Percentiles rank a stretch among this genome's conserved stretches.
Evolutionary conservation across 1,284 basidiomycete genomes (phyloP).

Genomic region (Moniliophthora roreri): DNA sequence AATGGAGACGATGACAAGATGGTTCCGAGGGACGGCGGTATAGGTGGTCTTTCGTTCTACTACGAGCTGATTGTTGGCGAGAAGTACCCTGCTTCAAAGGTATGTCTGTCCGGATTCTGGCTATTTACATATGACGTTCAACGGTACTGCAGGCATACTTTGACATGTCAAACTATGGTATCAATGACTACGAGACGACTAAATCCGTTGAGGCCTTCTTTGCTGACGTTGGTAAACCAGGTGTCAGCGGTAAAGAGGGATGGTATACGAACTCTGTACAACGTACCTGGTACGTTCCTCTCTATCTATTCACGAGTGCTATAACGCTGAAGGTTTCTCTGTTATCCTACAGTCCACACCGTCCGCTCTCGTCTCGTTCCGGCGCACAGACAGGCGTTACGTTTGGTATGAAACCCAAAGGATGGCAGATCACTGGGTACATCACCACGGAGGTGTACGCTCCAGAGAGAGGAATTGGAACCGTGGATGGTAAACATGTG

Average conservation of each 20-base stretch:
- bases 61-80: slow-evolving; percentile 16
- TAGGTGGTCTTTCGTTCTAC: slow-evolving; percentile 17
- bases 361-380: slow-evolving; percentile 10
- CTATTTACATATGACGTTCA: too few species aligned
- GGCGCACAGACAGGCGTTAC: slow-evolving; percentile 18
- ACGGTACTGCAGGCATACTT: slow-evolving; percentile 16
- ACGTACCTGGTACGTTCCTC: slow-evolving; percentile 14
- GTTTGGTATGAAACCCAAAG: slow-evolving; percentile 18
- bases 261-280: slow-evolving; percentile 15
- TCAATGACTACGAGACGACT: slow-evolving; percentile 17
- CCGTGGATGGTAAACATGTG: too few species aligned
- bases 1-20: slow-evolving; percentile 13
- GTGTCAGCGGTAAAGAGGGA: slow-evolving; percentile 8
- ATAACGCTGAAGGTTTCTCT: too few species aligned
- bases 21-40: slow-evolving; percentile 9
- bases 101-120: too few species aligned
- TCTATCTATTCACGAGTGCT: too few species aligned
- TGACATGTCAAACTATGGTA: slow-evolving; percentile 20
- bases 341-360: slow-evolving; percentile 14
- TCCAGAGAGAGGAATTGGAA: too few species aligned
- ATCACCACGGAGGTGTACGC: slow-evolving; percentile 5
- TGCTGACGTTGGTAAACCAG: slow-evolving; percentile 14
- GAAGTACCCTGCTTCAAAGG: slow-evolving; percentile 13
- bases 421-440: slow-evolving; percentile 20
- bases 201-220: slow-evolving; percentile 18